Conservation (phyloP, 1,284 basidiomycete genomes). For the Meripilus lineatus region DNA sequence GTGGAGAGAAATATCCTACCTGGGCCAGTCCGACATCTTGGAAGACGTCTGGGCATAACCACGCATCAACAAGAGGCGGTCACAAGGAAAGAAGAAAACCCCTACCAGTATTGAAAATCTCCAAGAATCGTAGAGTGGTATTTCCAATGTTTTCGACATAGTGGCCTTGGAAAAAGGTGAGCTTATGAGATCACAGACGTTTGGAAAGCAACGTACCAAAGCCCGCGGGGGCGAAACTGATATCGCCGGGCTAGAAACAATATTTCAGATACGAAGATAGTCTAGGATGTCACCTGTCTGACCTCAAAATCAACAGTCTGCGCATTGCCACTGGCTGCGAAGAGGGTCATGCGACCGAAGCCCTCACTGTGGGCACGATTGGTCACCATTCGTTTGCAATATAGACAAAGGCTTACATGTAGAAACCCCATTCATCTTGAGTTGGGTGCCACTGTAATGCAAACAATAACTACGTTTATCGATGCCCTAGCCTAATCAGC, state of each 20-base stretch:
- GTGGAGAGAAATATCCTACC: slow-evolving; percentile 19
- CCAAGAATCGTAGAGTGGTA: slow-evolving; percentile 52
- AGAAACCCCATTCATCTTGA: slow-evolving; percentile 49
- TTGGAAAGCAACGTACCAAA: slow-evolving; percentile 32
- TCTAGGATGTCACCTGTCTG: slow-evolving; percentile 5
- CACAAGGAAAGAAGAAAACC: background rate
- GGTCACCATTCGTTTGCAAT: background rate
- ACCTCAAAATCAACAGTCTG: slow-evolving; percentile 65
- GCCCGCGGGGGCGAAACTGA: slow-evolving; percentile 46
- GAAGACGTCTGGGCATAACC: slow-evolving; percentile 35
- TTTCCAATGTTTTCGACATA: slow-evolving; percentile 69
- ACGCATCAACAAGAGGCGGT: background rate
- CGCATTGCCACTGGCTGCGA: slow-evolving; percentile 56
- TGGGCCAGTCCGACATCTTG: slow-evolving; percentile 56
- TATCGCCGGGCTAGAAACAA: slow-evolving; percentile 6
- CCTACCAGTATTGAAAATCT: slow-evolving; percentile 54
- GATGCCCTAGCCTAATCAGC: background rate
- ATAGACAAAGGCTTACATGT: slow-evolving; percentile 16
- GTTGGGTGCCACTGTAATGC: slow-evolving; percentile 66
- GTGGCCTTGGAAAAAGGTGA: slow-evolving; percentile 35
- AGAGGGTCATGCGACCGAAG: slow-evolving; percentile 55
- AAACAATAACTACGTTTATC: background rate
- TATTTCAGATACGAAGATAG: slow-evolving; percentile 15
- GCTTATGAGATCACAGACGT: background rate
- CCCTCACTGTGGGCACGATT: slow-evolving; percentile 39